phyloP scores from a whole-genome alignment of 441 rosid species.

The Sinapis alba region DNA sequence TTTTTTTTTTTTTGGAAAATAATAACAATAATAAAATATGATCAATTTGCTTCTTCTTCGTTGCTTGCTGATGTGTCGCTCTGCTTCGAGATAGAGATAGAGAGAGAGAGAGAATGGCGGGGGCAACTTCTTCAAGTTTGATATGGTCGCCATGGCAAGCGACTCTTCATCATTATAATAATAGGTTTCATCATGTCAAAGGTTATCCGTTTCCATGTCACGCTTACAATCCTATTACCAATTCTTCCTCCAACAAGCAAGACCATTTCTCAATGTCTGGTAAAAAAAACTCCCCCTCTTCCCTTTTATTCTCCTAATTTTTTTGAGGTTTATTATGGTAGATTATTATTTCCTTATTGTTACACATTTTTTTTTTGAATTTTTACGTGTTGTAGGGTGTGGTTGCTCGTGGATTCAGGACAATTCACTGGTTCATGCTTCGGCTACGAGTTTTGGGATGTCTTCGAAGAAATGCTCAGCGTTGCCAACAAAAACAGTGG shows the following conservation, averaged over 20 bases:
- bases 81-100: background rate
- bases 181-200: slow-evolving; percentile 1
- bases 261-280: slow-evolving; percentile 44
- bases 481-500: slow-evolving; percentile 56
- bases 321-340: background rate
- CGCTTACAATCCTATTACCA: slow-evolving; percentile 5
- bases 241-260: slow-evolving; percentile 36
- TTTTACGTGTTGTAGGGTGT: slow-evolving; percentile 41
- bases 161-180: slow-evolving; percentile 35
- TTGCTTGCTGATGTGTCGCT: slow-evolving; percentile 20
- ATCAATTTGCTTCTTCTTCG: background rate
- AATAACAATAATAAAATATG: background rate
- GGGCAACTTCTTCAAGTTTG: slow-evolving; percentile 32
- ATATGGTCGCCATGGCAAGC: slow-evolving; percentile 45
- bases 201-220: slow-evolving; percentile 34
- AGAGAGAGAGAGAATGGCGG: slow-evolving; percentile 36
- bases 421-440: slow-evolving; percentile 42
- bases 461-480: slow-evolving; percentile 38
- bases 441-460: slow-evolving; percentile 17
- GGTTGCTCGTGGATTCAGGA: slow-evolving; percentile 62
- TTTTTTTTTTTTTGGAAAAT: background rate
- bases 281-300: slow-evolving; percentile 2
- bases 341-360: background rate
- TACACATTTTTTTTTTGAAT: too few relatives aligned
- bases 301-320: background rate